These are phyloP conservation scores for Mycena belliarum DNA, from an alignment of 768 basidiomycete species.

Conservation along the genomic window DNA sequence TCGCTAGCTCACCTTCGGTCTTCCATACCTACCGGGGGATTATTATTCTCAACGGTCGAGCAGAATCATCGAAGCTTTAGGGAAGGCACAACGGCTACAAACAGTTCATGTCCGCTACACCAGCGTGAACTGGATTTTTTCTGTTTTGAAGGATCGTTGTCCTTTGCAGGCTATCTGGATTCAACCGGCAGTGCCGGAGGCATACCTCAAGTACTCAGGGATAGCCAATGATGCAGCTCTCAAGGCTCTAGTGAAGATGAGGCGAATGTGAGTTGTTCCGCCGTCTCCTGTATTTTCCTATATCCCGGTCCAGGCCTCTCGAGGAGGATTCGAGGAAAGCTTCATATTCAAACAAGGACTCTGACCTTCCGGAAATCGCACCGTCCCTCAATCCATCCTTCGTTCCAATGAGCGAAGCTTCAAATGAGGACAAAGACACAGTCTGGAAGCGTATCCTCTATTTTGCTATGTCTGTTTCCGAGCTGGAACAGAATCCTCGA, in stretches of 20 bases:
- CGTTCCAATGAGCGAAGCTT: not conserved
- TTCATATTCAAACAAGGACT: too few species aligned
- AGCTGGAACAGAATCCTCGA: not conserved
- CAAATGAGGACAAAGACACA: not conserved
- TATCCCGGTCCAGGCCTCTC: not conserved
- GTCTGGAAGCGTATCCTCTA: slow-evolving; percentile 8
- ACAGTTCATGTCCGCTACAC: not conserved
- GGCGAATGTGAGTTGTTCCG: not conserved
- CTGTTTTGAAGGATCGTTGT: not conserved
- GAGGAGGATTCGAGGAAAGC: not conserved
- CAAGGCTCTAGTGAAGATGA: not conserved
- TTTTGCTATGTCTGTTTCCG: slow-evolving; percentile 7
- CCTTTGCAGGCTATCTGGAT: not conserved
- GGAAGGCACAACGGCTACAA: not conserved
- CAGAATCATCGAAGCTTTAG: not conserved
- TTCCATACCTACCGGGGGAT: not conserved
- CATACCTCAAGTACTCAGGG: too few species aligned
- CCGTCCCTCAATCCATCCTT: slow-evolving; percentile 5
- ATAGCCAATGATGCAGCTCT: not conserved
- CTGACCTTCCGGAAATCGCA: not conserved
- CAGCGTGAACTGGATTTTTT: not conserved
- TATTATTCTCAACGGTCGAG: not conserved
- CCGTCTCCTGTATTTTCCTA: too few species aligned
- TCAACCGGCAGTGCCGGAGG: not conserved
- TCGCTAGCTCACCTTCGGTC: not conserved